phyloP scores from a whole-genome alignment of 2,329 filamentous ascomycete genomes.

The Xylaria sp. region DNA sequence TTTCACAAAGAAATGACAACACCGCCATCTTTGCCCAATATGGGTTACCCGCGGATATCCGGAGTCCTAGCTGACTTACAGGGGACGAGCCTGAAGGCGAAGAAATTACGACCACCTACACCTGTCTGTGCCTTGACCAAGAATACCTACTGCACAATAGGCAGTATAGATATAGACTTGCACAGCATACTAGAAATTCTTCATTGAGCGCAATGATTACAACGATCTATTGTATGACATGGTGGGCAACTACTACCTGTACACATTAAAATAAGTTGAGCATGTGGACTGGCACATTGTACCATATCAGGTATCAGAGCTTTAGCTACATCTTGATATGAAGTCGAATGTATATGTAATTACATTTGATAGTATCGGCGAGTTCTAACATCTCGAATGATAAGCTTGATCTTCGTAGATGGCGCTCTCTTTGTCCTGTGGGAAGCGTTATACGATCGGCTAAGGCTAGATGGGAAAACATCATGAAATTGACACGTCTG shows the following conservation, averaged over 20 bases:
- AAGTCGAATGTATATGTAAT: background rate
- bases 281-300: too few species aligned
- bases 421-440: background rate
- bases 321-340: background rate
- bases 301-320: background rate
- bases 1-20: slow-evolving; percentile 12
- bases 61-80: background rate
- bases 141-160: background rate
- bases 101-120: background rate
- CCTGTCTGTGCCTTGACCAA: background rate
- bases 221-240: background rate
- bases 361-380: background rate
- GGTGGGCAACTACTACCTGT: too few species aligned
- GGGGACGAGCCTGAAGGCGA: background rate
- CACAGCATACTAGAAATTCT: background rate
- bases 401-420: too few species aligned
- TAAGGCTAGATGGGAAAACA: too few species aligned
- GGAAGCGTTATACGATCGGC: background rate
- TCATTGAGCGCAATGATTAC: background rate
- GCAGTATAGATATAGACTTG: background rate
- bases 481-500: too few species aligned
- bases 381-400: background rate
- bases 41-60: slow-evolving; percentile 8
- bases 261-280: too few species aligned
- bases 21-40: too few species aligned